Percentiles rank a stretch among this genome's conserved stretches.
phyloP scores from a whole-genome alignment of 2,329 filamentous ascomycete species.

The Dothideomycetes sp. region DNA sequence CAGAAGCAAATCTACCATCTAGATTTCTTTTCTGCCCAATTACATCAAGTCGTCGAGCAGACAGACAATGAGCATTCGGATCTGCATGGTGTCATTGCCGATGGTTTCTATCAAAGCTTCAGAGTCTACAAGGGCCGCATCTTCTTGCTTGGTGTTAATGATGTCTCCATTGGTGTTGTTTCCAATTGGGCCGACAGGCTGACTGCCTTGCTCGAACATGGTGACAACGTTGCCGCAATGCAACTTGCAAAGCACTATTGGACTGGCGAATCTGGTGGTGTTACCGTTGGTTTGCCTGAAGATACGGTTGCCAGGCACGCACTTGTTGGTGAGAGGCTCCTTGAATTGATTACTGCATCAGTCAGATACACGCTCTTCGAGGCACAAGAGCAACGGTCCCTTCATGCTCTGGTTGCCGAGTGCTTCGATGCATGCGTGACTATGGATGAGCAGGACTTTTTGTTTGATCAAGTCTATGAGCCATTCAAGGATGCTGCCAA shows the following conservation, averaged over 20 bases:
- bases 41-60: slow-evolving; percentile 76
- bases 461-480: slow-evolving; percentile 85
- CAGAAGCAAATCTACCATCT: slow-evolving; percentile 86
- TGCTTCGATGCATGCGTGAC: slow-evolving; percentile 76
- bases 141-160: slow-evolving; percentile 88
- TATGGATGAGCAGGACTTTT: slow-evolving; percentile 67
- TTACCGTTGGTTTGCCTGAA: slow-evolving; percentile 87
- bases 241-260: slow-evolving; percentile 87
- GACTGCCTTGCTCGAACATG: slow-evolving; percentile 87
- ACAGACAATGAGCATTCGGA: slow-evolving; percentile 76
- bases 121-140: slow-evolving; percentile 87
- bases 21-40: slow-evolving; percentile 80
- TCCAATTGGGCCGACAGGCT: slow-evolving; percentile 97
- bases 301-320: slow-evolving; percentile 63
- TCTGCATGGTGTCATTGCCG: slow-evolving; percentile 91
- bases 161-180: slow-evolving; percentile 77
- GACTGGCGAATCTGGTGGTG: slow-evolving; percentile 78
- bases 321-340: slow-evolving; percentile 76
- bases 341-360: slow-evolving; percentile 90
- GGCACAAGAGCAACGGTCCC: slow-evolving; percentile 44
- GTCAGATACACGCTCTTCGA: slow-evolving; percentile 72
- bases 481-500: slow-evolving; percentile 71
- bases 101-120: slow-evolving; percentile 98
- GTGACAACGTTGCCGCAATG: slow-evolving; percentile 91
- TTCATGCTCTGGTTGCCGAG: slow-evolving; percentile 38